Conservation (phyloP, 2,329 filamentous ascomycete species). For the Chaetomiaceae sp. region DNA sequence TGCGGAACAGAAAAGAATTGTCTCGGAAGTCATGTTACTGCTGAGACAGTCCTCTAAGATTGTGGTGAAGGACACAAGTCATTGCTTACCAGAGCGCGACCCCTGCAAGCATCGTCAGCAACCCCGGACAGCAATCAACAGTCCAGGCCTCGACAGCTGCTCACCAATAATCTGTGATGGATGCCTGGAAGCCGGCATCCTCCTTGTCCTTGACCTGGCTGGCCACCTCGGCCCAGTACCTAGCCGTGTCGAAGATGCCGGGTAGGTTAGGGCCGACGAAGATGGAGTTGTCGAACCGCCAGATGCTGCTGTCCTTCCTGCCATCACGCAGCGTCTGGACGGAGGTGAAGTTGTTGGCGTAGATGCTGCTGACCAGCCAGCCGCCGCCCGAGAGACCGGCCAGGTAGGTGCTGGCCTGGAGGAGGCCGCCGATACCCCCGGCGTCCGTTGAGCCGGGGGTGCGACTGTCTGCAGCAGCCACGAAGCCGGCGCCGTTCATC, state of each 20-base stretch:
- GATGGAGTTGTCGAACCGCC: conserved; percentile 32
- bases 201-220: conserved; percentile 54
- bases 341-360: conserved; percentile 75
- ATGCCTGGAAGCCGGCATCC: conserved; percentile 58
- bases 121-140: no score
- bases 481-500: conserved; percentile 72
- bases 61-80: no score
- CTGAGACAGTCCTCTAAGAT: no score
- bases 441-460: conserved; percentile 53
- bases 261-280: conserved; percentile 29
- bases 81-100: no score
- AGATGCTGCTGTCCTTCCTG: conserved; percentile 27
- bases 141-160: no score
- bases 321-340: conserved; percentile 51
- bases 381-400: conserved; percentile 75
- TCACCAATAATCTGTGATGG: conserved; percentile 87
- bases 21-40: no score
- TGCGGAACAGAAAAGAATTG: no score
- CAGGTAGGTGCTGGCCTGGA: conserved; percentile 72
- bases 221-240: conserved; percentile 56
- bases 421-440: conserved; percentile 70
- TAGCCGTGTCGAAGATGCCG: conserved; percentile 25
- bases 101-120: no score
- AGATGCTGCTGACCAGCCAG: conserved; percentile 80
- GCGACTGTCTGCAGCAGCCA: conserved; percentile 73